These are phyloP conservation scores for Daldinia eschscholtzii DNA, from an alignment of 2,329 filamentous ascomycete species.

Conservation along the genomic window DNA sequence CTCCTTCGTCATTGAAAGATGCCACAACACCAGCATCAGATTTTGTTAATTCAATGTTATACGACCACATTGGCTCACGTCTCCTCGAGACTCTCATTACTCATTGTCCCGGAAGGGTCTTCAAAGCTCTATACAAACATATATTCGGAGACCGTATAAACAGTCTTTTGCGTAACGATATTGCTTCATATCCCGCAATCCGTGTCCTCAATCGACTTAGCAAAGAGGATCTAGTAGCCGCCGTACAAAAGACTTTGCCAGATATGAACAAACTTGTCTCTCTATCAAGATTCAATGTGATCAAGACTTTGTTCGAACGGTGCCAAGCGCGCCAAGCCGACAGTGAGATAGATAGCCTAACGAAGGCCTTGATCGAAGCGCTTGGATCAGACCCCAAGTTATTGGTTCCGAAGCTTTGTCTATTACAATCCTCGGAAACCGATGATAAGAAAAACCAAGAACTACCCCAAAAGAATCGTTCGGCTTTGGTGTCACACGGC, in stretches of 20 bases:
- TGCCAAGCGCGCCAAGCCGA: conserved; percentile 76
- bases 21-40: conserved; percentile 77
- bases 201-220: conserved; percentile 84
- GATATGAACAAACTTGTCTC: conserved; percentile 80
- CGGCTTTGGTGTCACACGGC: conserved; percentile 73
- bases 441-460: conserved; percentile 55
- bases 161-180: conserved; percentile 87
- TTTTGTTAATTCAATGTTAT: conserved; percentile 88
- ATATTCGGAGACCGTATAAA: conserved; percentile 85
- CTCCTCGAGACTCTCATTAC: conserved; percentile 88
- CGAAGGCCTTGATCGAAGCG: conserved; percentile 62
- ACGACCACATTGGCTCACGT: conserved; percentile 90
- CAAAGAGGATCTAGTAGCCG: conserved; percentile 84
- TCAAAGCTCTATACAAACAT: conserved; percentile 86
- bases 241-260: conserved; percentile 77
- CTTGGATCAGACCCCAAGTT: conserved; percentile 62
- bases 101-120: conserved; percentile 85
- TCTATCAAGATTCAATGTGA: conserved; percentile 80
- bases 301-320: conserved; percentile 86
- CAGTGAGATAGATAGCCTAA: conserved; percentile 63
- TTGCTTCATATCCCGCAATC: conserved; percentile 88
- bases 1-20: conserved; percentile 75
- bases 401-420: conserved; percentile 64
- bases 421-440: conserved; percentile 54
- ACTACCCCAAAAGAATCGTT: conserved; percentile 67